Evolutionary conservation across 352 stramenopile genomes (phyloP).

Genomic region (Globisporangium cederbergense): DNA sequence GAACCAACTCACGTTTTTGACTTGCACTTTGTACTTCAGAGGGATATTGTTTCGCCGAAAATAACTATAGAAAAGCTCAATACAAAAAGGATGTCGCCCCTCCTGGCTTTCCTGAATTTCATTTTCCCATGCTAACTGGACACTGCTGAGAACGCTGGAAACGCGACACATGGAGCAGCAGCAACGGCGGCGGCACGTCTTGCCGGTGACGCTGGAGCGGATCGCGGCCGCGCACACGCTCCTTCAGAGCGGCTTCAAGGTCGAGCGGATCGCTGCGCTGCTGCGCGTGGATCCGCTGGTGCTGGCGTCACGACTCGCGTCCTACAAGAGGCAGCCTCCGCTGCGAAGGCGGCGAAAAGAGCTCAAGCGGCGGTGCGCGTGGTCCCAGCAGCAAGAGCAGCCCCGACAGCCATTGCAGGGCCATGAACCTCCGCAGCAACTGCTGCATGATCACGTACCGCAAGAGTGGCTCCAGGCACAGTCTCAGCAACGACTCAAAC

Average conservation of each 20-base stretch:
- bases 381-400: too few species aligned
- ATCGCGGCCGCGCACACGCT: neutral
- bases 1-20: too few species aligned
- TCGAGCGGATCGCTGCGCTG: neutral
- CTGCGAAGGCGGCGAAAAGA: neutral
- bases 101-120: too few species aligned
- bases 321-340: neutral
- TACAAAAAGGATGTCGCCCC: too few species aligned
- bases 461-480: neutral
- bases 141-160: too few species aligned
- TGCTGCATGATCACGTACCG: too few species aligned
- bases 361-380: neutral
- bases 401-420: neutral
- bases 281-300: neutral
- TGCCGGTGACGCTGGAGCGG: neutral
- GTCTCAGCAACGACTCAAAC: neutral
- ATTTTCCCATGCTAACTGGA: too few species aligned
- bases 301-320: neutral
- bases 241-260: neutral
- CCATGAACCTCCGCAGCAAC: neutral
- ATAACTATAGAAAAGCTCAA: too few species aligned
- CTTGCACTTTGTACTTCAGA: too few species aligned
- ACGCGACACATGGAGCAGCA: neutral
- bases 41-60: too few species aligned
- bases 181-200: neutral